Conservation (phyloP, 495 filamentous ascomycete species). For the Trichoderma orchidacearum region DNA sequence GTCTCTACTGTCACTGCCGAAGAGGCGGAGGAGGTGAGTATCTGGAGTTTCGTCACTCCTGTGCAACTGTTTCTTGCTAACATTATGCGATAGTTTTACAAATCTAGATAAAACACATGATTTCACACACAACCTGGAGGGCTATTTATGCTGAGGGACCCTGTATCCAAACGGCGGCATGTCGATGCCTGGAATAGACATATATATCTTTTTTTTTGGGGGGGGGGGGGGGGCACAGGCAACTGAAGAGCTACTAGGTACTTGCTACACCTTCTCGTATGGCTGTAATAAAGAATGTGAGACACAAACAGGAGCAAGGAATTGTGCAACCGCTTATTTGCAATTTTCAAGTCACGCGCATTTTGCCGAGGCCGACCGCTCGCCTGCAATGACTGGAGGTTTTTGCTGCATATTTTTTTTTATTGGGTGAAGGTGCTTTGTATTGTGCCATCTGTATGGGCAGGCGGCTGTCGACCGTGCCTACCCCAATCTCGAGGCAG, state of each 20-base stretch:
- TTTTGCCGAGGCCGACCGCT: too few species aligned
- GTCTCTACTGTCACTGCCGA: slow-evolving; percentile 49
- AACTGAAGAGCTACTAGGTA: too few species aligned
- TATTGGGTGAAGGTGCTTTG: too few species aligned
- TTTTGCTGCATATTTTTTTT: background rate
- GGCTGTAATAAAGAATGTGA: too few species aligned
- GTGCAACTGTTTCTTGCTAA: background rate
- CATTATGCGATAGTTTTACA: slow-evolving; percentile 3
- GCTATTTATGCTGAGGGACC: background rate
- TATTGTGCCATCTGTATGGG: background rate
- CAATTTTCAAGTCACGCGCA: too few species aligned
- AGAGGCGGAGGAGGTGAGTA: slow-evolving; percentile 48
- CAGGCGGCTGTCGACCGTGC: background rate
- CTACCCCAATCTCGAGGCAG: background rate
- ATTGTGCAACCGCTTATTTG: too few species aligned
- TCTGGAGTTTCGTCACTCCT: background rate
- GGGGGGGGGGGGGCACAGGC: too few species aligned
- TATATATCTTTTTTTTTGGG: too few species aligned
- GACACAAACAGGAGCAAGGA: too few species aligned
- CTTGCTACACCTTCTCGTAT: too few species aligned
- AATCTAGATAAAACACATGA: background rate
- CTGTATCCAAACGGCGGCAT: background rate
- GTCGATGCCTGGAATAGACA: background rate
- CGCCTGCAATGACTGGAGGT: background rate
- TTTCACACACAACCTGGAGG: too few species aligned